Conservation (phyloP, 73 alveolate genomes). For the Paraurostyla sp. region DNA sequence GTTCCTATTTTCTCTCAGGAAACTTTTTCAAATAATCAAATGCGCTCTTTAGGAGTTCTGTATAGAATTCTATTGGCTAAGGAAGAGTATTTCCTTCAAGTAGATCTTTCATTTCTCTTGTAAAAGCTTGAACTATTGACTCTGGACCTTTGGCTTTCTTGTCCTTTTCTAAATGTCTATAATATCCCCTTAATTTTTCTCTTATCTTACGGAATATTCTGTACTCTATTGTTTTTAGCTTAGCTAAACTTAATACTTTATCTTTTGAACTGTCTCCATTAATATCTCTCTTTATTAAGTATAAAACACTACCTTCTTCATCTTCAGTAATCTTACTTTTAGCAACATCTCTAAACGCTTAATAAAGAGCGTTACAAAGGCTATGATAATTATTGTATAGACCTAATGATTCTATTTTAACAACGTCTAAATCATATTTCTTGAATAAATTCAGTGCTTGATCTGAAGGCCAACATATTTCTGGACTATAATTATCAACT, state of each 20-base stretch:
- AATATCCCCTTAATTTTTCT: slow-evolving; percentile 87
- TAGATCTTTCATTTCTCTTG: slow-evolving; percentile 73
- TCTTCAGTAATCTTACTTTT: slow-evolving; percentile 82
- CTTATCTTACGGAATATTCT: slow-evolving; percentile 93
- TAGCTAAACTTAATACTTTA: slow-evolving; percentile 80
- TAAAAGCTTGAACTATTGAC: slow-evolving; percentile 57
- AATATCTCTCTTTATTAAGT: slow-evolving; percentile 64
- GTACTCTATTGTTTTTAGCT: slow-evolving; percentile 94
- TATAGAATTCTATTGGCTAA: slow-evolving; percentile 74
- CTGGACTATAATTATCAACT: slow-evolving; percentile 78
- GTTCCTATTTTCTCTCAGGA: not conserved
- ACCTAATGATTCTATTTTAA: slow-evolving; percentile 83
- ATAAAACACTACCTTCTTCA: slow-evolving; percentile 95
- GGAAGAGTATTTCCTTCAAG: slow-evolving; percentile 72
- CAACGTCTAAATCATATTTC: slow-evolving; percentile 85
- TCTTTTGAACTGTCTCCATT: slow-evolving; percentile 45
- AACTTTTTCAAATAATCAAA: slow-evolving; percentile 69
- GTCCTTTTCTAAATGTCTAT: slow-evolving; percentile 41
- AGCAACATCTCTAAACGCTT: slow-evolving; percentile 81
- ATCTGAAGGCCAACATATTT: slow-evolving; percentile 82
- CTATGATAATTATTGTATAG: slow-evolving; percentile 76
- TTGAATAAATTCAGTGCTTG: slow-evolving; percentile 83
- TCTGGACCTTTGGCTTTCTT: slow-evolving; percentile 38
- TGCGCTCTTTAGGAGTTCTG: slow-evolving; percentile 79
- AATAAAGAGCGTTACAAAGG: slow-evolving; percentile 73